Evolutionary conservation across 2,329 filamentous ascomycete species (phyloP), one percentile per base, ranked within the genome.

Genomic region (Fusarium paranaense): DNA sequence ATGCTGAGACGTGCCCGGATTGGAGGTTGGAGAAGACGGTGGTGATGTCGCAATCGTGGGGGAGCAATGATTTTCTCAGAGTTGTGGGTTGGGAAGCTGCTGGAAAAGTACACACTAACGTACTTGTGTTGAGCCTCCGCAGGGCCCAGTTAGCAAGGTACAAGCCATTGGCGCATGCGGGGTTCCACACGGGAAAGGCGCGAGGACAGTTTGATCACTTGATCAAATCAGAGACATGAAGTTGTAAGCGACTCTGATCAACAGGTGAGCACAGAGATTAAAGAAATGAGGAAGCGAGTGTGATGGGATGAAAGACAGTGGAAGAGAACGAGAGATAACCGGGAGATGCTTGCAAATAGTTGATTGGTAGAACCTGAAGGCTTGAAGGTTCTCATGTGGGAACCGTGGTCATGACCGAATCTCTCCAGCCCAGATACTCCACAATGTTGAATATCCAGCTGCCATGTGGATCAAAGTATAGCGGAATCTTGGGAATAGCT

Each of bases 41-140:
- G 73, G 64, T 63, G 68, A 75, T 77, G 71, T 76, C 72, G 76
- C 76, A 72, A 78, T 77, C 67, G 72, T 76, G 69, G 72, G 64
- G 73, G 67, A 72, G 66, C 59, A 64, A 65, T 67, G 71, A 66
- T 72, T 78, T 77, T 66, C 68, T 67, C 61, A 32, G 61, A 69
- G 69, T 78, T 78, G 75, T 78, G 75, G 66, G 67, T 70, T 70
- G 45, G 69, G 66, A 75, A 62, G 64, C 58, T 27, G 38, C 33
- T 20, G 14, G 38, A 10, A 50, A 69, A 50, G 72, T 70, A 75
- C n/a, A 11, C 57, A 70, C 71, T 78, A 78, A 50, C 75, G 73
- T 52, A 6, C 25, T 11, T 18, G 16, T n/a, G 33, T 57, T 54
- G 47, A 45, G 35, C 35, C 20, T 35, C 59, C 33, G 64, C 66